Conservation (phyloP, 495 filamentous ascomycete genomes). For the Acidomyces sp. region DNA sequence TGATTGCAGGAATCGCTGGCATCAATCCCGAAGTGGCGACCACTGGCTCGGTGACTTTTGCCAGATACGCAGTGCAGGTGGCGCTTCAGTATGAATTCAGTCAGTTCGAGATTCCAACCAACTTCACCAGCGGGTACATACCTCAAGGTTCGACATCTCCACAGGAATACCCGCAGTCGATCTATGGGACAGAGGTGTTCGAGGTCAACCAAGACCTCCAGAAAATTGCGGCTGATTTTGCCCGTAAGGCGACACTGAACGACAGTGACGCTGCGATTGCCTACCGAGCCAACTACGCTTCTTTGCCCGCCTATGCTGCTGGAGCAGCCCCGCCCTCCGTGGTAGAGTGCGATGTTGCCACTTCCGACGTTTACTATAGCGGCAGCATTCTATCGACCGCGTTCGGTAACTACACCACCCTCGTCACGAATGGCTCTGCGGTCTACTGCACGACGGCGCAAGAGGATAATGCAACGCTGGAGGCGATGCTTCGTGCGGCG, state of each 20-base stretch:
- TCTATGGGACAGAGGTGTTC: slow-evolving; percentile 70
- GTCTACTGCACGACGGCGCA: slow-evolving; percentile 59
- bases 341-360: slow-evolving; percentile 53
- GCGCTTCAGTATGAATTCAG: slow-evolving; percentile 66
- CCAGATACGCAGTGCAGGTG: slow-evolving; percentile 56
- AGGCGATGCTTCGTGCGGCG: slow-evolving; percentile 50
- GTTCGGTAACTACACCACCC: slow-evolving; percentile 50
- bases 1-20: slow-evolving; percentile 60
- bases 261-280: slow-evolving; percentile 39
- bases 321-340: slow-evolving; percentile 43
- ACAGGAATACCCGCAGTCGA: slow-evolving; percentile 44
- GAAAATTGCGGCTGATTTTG: slow-evolving; percentile 42
- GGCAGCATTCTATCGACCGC: slow-evolving; percentile 47
- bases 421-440: slow-evolving; percentile 56
- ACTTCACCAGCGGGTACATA: slow-evolving; percentile 55
- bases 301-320: slow-evolving; percentile 32
- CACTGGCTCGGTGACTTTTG: slow-evolving; percentile 49
- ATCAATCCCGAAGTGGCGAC: slow-evolving; percentile 55
- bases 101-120: slow-evolving; percentile 50
- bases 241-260: slow-evolving; percentile 40
- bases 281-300: slow-evolving; percentile 48
- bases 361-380: slow-evolving; percentile 60
- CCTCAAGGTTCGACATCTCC: slow-evolving; percentile 43
- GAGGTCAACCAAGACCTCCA: slow-evolving; percentile 54
- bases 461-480: slow-evolving; percentile 62